Evolutionary conservation across 1,284 basidiomycete genomes (phyloP).

Genomic region (Trichosporon inkin): DNA sequence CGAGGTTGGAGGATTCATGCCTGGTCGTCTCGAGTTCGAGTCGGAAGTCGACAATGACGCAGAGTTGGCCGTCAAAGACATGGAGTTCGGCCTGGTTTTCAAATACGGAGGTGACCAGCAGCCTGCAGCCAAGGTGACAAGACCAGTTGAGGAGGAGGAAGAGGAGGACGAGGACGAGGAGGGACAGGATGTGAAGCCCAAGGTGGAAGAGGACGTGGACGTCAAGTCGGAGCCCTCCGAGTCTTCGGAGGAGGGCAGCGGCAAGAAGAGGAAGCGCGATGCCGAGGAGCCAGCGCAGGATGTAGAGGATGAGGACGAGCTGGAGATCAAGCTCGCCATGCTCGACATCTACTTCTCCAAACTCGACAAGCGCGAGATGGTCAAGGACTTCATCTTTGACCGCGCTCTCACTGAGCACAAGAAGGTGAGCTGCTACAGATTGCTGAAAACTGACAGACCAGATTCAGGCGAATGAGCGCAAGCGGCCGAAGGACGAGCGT

Average conservation of each 20-base stretch:
- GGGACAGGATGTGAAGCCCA: slow-evolving; percentile 25
- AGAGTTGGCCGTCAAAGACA: slow-evolving; percentile 89
- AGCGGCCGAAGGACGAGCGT: slow-evolving; percentile 82
- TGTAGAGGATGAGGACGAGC: slow-evolving; percentile 55
- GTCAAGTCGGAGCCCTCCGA: slow-evolving; percentile 24
- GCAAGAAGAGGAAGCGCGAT: slow-evolving; percentile 58
- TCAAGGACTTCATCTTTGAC: slow-evolving; percentile 89
- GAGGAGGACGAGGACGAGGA: slow-evolving; percentile 36
- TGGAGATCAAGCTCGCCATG: slow-evolving; percentile 48
- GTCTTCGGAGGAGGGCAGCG: slow-evolving; percentile 47
- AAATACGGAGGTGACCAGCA: slow-evolving; percentile 78
- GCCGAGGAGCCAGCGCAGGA: slow-evolving; percentile 67
- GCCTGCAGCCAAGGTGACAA: slow-evolving; percentile 55
- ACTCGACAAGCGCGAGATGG: slow-evolving; percentile 80
- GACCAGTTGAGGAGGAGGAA: slow-evolving; percentile 32
- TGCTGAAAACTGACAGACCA: slow-evolving; percentile 45
- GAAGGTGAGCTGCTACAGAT: slow-evolving; percentile 59
- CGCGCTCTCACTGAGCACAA: slow-evolving; percentile 89
- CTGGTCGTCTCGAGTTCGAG: slow-evolving; percentile 95
- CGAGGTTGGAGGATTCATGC: slow-evolving; percentile 89
- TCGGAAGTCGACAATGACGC: slow-evolving; percentile 95
- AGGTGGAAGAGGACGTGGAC: slow-evolving; percentile 21
- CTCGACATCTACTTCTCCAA: slow-evolving; percentile 90
- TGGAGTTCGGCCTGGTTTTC: slow-evolving; percentile 86
- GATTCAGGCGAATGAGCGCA: slow-evolving; percentile 87